Percentiles rank a stretch among this genome's conserved stretches.
Evolutionary conservation across 2,329 filamentous ascomycete genomes (phyloP).

Genomic region (Penicillium thymicola): DNA sequence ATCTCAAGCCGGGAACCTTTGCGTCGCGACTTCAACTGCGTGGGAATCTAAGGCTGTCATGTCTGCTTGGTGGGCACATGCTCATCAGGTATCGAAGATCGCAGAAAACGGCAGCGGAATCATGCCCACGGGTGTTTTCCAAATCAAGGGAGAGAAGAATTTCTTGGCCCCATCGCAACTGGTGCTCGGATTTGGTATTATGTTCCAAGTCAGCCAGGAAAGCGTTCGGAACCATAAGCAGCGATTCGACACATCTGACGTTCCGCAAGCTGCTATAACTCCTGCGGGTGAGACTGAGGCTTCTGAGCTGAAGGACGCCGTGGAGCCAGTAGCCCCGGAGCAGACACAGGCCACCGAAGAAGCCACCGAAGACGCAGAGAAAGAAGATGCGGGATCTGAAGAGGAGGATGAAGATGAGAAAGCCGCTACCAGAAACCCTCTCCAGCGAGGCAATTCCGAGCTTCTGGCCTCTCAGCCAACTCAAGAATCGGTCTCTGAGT

Average conservation of each 20-base stretch:
- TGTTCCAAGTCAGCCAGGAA: slow-evolving; percentile 86
- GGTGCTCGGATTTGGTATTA: slow-evolving; percentile 78
- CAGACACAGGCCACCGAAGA: slow-evolving; percentile 18
- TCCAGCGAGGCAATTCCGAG: slow-evolving; percentile 19
- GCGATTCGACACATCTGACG: slow-evolving; percentile 46
- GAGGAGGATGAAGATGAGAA: slow-evolving; percentile 25
- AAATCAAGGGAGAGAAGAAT: slow-evolving; percentile 83
- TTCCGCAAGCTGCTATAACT: background rate
- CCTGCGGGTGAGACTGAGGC: slow-evolving; percentile 26
- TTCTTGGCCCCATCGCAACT: slow-evolving; percentile 84
- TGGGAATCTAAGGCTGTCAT: slow-evolving; percentile 97
- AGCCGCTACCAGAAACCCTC: slow-evolving; percentile 17
- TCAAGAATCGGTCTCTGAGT: slow-evolving; percentile 6
- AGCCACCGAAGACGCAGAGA: background rate
- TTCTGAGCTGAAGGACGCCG: slow-evolving; percentile 10
- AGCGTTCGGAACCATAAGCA: slow-evolving; percentile 78
- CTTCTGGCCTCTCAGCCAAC: background rate
- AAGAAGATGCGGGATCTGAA: slow-evolving; percentile 14
- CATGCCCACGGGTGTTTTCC: slow-evolving; percentile 72
- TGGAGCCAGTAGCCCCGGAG: slow-evolving; percentile 19
- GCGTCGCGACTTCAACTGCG: slow-evolving; percentile 79
- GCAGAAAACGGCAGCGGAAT: slow-evolving; percentile 73
- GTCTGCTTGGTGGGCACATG: slow-evolving; percentile 93
- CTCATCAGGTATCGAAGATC: slow-evolving; percentile 86
- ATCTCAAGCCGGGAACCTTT: slow-evolving; percentile 81